Evolutionary conservation across 345 rosid species (phyloP), one percentile per base, ranked within the genome.

Genomic region (Reutealis trisperma): DNA sequence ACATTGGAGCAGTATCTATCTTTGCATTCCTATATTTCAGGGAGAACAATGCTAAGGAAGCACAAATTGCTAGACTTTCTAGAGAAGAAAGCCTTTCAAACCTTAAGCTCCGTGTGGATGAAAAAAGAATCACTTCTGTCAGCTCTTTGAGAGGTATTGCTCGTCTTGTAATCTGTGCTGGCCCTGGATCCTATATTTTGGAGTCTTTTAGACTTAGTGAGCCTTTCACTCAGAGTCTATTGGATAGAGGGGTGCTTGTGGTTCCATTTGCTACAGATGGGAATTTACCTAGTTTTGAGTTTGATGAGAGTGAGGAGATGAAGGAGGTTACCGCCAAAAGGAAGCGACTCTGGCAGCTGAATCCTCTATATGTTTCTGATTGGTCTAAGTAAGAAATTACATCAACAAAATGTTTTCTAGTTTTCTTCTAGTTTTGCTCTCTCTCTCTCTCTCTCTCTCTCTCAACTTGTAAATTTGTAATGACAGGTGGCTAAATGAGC

Each of bases 71-170:
- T 64, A 92, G 87, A 86, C 97, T 95, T 57, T 88, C 98, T 2
- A 89, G 99, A 80, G 99, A 95, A 80, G 99, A 95, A 83, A 88
- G 70, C 79, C 98, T 95, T 52, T 91, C 94, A 0, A 93, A 92
- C 77, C 97, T 95, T 57, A 93, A 84, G 88, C 92, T 95, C 71
- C 90, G 98, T 63, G 90, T 92, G 61, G 85, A 88, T 63, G 89
- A 88, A 55, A 90, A 84, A 61, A 92, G 81, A 79, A 84, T 86
- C 24, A 93, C 93, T 60, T 54, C 97, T 0, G 85, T 95, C 18
- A 88, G 84, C 42, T 84, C 88, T 68, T 80, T 95, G 75, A 87
- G 92, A 83, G 99, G 99, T 52, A 63, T 82, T 76, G 92, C 91
- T 68, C 94, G 98, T 73, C 92, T 95, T 44, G 99, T 95, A 52